These are phyloP conservation scores for Neopestalotiopsis sp. DNA, from an alignment of 2,329 filamentous ascomycete genomes.

Conservation along the genomic window DNA sequence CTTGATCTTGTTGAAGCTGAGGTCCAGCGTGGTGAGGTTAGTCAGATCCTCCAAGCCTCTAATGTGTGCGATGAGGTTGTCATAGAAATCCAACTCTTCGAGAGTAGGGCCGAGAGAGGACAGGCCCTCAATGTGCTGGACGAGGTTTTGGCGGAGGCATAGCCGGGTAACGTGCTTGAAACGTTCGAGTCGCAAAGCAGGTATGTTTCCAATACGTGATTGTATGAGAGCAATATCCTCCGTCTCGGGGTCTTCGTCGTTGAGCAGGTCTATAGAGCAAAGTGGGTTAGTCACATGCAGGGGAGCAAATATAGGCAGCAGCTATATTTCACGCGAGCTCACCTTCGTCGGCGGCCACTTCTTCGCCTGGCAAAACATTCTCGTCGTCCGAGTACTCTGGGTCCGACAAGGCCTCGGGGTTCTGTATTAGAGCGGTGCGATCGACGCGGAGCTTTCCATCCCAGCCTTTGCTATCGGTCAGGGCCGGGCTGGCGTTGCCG, in stretches of 20 bases:
- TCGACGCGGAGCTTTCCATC: slow-evolving; percentile 83
- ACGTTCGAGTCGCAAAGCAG: slow-evolving; percentile 79
- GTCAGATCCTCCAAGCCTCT: slow-evolving; percentile 80
- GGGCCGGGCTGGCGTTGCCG: slow-evolving; percentile 49
- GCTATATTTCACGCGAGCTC: slow-evolving; percentile 22
- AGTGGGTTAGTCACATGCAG: background rate
- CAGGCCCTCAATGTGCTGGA: slow-evolving; percentile 80
- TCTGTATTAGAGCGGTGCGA: slow-evolving; percentile 70
- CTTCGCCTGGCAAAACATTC: slow-evolving; percentile 71
- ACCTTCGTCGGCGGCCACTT: slow-evolving; percentile 85
- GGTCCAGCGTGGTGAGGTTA: slow-evolving; percentile 79
- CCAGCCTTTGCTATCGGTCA: slow-evolving; percentile 74
- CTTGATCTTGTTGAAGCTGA: slow-evolving; percentile 99
- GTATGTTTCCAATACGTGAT: slow-evolving; percentile 79
- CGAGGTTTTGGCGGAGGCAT: slow-evolving; percentile 91
- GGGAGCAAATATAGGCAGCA: background rate
- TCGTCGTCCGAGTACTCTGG: slow-evolving; percentile 83
- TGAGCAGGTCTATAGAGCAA: slow-evolving; percentile 57
- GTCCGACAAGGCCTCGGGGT: slow-evolving; percentile 84
- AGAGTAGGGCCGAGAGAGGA: slow-evolving; percentile 69
- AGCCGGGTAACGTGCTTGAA: slow-evolving; percentile 79
- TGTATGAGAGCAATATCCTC: slow-evolving; percentile 92
- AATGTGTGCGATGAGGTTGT: slow-evolving; percentile 91
- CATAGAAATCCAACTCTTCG: slow-evolving; percentile 90
- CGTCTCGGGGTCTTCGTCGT: slow-evolving; percentile 63